Percentiles rank a stretch among this genome's conserved stretches.
Conservation (phyloP, 495 filamentous ascomycete species). For the Penicillium cosmopolitanum region DNA sequence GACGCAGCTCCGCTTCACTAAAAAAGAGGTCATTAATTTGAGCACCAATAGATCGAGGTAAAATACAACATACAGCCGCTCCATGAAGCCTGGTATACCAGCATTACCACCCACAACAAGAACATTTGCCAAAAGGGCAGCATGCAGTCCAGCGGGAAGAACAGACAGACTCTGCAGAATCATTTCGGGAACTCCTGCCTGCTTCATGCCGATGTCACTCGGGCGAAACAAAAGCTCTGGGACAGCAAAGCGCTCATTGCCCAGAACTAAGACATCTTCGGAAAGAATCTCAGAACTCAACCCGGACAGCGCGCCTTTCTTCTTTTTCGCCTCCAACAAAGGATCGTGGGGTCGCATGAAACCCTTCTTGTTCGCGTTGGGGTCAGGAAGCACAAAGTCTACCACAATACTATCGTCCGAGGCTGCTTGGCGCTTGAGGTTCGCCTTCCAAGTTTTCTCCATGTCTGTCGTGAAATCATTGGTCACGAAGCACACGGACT, state of each 20-base stretch:
- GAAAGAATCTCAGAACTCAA: slow-evolving; percentile 57
- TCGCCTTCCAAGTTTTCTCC: slow-evolving; percentile 83
- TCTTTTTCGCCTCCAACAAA: slow-evolving; percentile 58
- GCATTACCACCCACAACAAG: slow-evolving; percentile 88
- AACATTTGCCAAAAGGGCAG: slow-evolving; percentile 81
- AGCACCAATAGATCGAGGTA: not conserved
- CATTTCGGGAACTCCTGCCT: slow-evolving; percentile 79
- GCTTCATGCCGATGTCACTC: slow-evolving; percentile 81
- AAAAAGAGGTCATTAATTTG: slow-evolving; percentile 2
- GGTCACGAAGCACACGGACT: slow-evolving; percentile 82
- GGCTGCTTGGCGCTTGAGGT: slow-evolving; percentile 47
- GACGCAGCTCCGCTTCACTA: slow-evolving; percentile 71
- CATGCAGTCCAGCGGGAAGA: slow-evolving; percentile 76
- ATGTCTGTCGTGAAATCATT: slow-evolving; percentile 78
- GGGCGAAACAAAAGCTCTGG: slow-evolving; percentile 91
- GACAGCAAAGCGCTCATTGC: slow-evolving; percentile 89
- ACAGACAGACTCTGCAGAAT: slow-evolving; percentile 80
- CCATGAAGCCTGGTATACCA: slow-evolving; percentile 77
- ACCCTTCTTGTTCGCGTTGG: slow-evolving; percentile 73
- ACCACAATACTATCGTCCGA: slow-evolving; percentile 73
- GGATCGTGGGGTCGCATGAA: slow-evolving; percentile 78
- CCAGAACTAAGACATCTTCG: slow-evolving; percentile 84
- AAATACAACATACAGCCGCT: slow-evolving; percentile 62
- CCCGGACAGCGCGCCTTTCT: slow-evolving; percentile 55
- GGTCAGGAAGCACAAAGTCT: slow-evolving; percentile 94